Conservation (phyloP, 176 grass and related monocot species). For the Aegilops bicornis region DNA sequence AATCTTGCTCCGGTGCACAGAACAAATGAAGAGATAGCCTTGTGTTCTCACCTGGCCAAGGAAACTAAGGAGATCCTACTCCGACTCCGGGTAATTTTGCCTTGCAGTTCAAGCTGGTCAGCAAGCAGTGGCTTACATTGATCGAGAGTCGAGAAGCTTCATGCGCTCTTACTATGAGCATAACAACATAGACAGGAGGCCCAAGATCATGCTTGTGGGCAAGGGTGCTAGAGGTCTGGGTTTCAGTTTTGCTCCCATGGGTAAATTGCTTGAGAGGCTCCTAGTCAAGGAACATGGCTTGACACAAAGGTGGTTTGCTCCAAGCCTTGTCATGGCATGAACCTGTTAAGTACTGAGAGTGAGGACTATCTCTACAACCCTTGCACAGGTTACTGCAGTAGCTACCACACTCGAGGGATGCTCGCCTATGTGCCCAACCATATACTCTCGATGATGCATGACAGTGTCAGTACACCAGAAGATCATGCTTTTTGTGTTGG, state of each 20-base stretch:
- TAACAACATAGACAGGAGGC: neutral
- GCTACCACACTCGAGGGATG: neutral
- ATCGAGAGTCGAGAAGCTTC: neutral
- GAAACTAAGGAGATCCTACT: neutral
- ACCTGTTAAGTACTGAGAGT: neutral
- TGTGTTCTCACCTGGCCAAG: neutral
- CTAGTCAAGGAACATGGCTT: neutral
- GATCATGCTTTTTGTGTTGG: neutral
- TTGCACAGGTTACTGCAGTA: neutral
- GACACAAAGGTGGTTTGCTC: neutral
- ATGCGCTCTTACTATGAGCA: neutral
- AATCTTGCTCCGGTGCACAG: neutral
- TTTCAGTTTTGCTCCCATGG: neutral
- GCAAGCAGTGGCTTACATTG: neutral
- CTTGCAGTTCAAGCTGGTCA: neutral
- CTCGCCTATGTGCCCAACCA: neutral
- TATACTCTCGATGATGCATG: neutral
- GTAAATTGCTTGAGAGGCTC: neutral
- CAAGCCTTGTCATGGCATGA: neutral
- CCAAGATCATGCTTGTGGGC: neutral
- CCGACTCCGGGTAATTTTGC: neutral
- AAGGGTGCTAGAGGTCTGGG: neutral
- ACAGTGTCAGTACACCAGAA: neutral
- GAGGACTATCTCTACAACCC: neutral
- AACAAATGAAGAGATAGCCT: conserved; percentile 12